Base-by-base conservation (phyloP, 2,329 filamentous ascomycete species). In the Lecanosticta acicola region DNA sequence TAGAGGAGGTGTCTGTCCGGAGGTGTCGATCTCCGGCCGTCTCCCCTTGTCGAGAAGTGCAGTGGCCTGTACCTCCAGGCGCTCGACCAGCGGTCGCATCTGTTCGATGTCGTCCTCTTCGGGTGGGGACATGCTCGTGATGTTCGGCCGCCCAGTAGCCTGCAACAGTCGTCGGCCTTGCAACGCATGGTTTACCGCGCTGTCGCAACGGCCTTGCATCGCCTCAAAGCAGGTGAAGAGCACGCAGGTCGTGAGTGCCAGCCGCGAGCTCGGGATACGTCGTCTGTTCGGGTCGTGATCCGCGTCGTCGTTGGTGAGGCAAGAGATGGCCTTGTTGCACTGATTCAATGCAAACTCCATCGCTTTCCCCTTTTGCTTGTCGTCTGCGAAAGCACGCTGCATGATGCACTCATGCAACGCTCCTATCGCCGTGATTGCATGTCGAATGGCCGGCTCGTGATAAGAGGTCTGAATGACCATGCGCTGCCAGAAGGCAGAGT, bases 201-300 rank as follows among this genome's bases (percentile, higher is more conserved):
- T 62, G 43, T 64, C 61, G 45, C 58, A 61, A n/a, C 58, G 55
- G 14, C 61, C 61, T 49, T 64, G 61, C 58, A 64, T 59, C 7
- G 61, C 56, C 45, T 64, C 61, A 39, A 64, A 62, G 44, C 60
- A 62, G 4, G 61, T 64, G 34, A 63, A 64, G 9, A 64, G 53
- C 4, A 63, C 59, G 43, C 61, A 64, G 2, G 61, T 62, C 11
- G 57, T 61, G 21, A 64, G 45, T 11, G 59, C 58, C 13, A 64
- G 45, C 14, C 56, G 43, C 20, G 56, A 59, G 34, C 56, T 60
- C 19, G 47, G 54, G 20, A 51, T 56, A 16, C 51, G 43, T 18
- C 44, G 47, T 26, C 47, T 39, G 35, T 53, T 50, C 1, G 51
- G 33, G 18, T 51, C 49, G 34, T 48, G 41, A 18, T 49, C 46